Percentiles rank a stretch among this genome's conserved stretches.
Evolutionary conservation across 2,329 filamentous ascomycete species (phyloP).

Genomic region (Tolypocladium album): DNA sequence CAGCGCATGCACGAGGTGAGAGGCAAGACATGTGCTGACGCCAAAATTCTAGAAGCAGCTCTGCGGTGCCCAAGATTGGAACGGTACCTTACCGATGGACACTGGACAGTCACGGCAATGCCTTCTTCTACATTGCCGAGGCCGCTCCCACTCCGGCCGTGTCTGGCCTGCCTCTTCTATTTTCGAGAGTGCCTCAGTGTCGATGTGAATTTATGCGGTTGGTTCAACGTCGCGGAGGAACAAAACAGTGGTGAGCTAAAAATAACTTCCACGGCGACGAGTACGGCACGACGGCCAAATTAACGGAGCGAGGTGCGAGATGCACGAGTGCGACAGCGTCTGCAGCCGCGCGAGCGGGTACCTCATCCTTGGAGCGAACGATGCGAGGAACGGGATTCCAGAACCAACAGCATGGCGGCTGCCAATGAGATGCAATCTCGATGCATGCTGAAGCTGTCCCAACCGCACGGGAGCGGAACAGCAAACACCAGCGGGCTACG

Average conservation of each 20-base stretch:
- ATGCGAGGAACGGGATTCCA: not conserved
- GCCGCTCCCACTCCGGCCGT: not conserved
- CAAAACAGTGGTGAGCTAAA: not conserved
- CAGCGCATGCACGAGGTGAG: not conserved
- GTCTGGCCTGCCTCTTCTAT: not conserved
- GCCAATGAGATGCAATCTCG: not conserved
- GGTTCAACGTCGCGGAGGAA: not conserved
- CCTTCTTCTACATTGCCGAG: not conserved
- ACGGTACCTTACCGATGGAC: too few relatives aligned
- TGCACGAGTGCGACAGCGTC: not conserved
- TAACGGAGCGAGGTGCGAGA: not conserved
- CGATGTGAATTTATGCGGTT: not conserved
- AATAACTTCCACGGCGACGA: not conserved
- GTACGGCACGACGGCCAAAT: not conserved
- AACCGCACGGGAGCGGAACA: not conserved
- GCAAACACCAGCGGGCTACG: not conserved
- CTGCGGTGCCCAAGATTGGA: not conserved
- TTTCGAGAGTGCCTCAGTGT: not conserved
- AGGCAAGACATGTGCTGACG: not conserved
- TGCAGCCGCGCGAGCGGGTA: not conserved
- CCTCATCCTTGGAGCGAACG: not conserved
- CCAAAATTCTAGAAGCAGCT: not conserved
- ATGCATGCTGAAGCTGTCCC: not conserved
- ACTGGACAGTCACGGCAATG: too few relatives aligned
- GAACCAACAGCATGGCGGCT: not conserved